These are phyloP conservation scores for Nannochloris sp. DNA, from an alignment of 139 green algal species.

Conservation along the genomic window DNA sequence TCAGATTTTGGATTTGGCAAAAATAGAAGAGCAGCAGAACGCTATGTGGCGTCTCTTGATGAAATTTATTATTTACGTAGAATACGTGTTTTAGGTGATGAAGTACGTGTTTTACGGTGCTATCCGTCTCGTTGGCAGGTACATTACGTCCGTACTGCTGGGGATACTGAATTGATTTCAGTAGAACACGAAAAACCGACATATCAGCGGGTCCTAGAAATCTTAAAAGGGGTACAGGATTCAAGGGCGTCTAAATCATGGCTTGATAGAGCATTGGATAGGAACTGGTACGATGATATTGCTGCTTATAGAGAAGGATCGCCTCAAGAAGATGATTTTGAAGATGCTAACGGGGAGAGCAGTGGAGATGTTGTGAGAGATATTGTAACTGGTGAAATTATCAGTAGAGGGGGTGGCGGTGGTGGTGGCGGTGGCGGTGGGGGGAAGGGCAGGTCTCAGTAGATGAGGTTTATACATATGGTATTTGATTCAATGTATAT, in stretches of 20 bases:
- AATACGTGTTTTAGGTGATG: constrained; percentile 49
- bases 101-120: constrained; percentile 44
- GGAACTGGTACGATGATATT: constrained; percentile 15
- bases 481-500: too few species aligned
- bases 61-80: constrained; percentile 60
- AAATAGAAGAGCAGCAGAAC: constrained; percentile 29
- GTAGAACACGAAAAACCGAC: constrained; percentile 24
- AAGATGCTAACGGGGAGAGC: not conserved
- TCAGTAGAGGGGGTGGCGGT: not conserved
- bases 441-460: too few species aligned
- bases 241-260: constrained; percentile 19
- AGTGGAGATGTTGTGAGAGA: constrained; percentile 3
- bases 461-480: too few species aligned
- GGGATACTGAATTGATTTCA: constrained; percentile 6
- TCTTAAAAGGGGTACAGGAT: constrained; percentile 25
- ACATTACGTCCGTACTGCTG: constrained; percentile 23
- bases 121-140: constrained; percentile 62
- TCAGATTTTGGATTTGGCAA: constrained; percentile 64
- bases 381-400: constrained; percentile 26
- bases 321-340: not conserved
- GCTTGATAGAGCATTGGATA: constrained; percentile 17
- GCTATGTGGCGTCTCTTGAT: constrained; percentile 48
- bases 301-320: not conserved
- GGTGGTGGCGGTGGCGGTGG: too few species aligned
- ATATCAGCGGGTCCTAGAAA: constrained; percentile 31